These are phyloP conservation scores for Chlamydomonas incerta DNA, from an alignment of 139 green algal species.

Conservation along the genomic window DNA sequence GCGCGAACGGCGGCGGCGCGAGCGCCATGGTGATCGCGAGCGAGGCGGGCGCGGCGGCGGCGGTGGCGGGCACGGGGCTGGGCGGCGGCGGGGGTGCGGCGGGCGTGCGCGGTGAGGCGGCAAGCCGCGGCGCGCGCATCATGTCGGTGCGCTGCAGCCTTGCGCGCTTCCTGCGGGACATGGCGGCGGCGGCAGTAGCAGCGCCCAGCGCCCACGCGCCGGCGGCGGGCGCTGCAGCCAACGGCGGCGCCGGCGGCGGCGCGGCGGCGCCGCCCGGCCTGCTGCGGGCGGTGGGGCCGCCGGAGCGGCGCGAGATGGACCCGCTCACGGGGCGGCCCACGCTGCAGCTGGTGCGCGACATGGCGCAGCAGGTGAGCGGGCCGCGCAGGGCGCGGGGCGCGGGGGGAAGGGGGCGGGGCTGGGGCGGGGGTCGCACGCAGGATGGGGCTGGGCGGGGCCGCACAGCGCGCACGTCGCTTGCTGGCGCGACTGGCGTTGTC, in stretches of 20 bases:
- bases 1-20: background rate
- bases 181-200: background rate
- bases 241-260: background rate
- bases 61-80: background rate
- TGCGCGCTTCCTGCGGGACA: slow-evolving; percentile 56
- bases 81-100: background rate
- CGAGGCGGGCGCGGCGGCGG: background rate
- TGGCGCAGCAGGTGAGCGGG: slow-evolving; percentile 45
- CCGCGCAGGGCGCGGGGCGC: too few relatives aligned
- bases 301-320: slow-evolving; percentile 48
- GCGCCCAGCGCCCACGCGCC: background rate
- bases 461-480: too few relatives aligned
- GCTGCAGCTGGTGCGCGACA: slow-evolving; percentile 62
- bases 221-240: background rate
- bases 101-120: slow-evolving; percentile 30
- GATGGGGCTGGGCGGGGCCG: too few relatives aligned
- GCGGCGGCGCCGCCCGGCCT: background rate
- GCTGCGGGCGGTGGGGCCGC: slow-evolving; percentile 25
- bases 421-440: too few relatives aligned
- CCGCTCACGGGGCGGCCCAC: slow-evolving; percentile 54
- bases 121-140: slow-evolving; percentile 30
- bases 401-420: too few relatives aligned
- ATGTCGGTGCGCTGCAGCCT: slow-evolving; percentile 53
- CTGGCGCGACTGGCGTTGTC: too few relatives aligned
- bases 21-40: background rate